These are phyloP conservation scores for Pseudogymnoascus sp. DNA, from an alignment of 2,329 filamentous ascomycete species.

Conservation along the genomic window DNA sequence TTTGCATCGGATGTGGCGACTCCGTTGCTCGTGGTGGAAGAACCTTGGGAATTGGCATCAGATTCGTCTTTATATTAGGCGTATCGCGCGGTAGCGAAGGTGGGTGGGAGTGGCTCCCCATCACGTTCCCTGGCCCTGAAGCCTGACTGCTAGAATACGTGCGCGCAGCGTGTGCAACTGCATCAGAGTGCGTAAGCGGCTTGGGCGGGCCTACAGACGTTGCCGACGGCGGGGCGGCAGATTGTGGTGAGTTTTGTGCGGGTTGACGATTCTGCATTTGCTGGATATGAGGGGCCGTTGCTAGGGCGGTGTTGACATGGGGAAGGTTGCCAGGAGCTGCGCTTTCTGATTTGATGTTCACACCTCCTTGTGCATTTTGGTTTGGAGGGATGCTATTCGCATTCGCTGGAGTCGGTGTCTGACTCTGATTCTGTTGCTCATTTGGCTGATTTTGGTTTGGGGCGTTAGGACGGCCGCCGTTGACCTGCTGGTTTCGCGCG, in stretches of 20 bases:
- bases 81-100: constrained; percentile 20
- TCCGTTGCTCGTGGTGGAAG: constrained; percentile 60
- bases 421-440: constrained; percentile 16
- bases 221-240: constrained; percentile 23
- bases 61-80: constrained; percentile 23
- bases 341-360: constrained; percentile 24
- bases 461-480: constrained; percentile 18
- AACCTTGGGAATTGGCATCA: constrained; percentile 50
- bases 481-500: constrained; percentile 27
- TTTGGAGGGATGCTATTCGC: constrained; percentile 16
- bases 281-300: constrained; percentile 18
- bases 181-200: constrained; percentile 25
- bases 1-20: constrained; percentile 64
- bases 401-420: constrained; percentile 13
- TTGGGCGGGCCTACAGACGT: constrained; percentile 15
- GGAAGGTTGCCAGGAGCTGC: constrained; percentile 14
- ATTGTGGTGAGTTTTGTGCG: constrained; percentile 25
- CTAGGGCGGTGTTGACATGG: constrained; percentile 25
- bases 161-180: constrained; percentile 25
- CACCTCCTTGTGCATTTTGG: constrained; percentile 13
- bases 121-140: constrained; percentile 21
- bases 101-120: constrained; percentile 20
- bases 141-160: constrained; percentile 27
- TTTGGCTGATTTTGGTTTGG: constrained; percentile 11
- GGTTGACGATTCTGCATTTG: constrained; percentile 16